Percentiles rank a stretch among this genome's conserved stretches.
phyloP scores from a whole-genome alignment of 768 basidiomycete species.

The Trametopsis cervina region DNA sequence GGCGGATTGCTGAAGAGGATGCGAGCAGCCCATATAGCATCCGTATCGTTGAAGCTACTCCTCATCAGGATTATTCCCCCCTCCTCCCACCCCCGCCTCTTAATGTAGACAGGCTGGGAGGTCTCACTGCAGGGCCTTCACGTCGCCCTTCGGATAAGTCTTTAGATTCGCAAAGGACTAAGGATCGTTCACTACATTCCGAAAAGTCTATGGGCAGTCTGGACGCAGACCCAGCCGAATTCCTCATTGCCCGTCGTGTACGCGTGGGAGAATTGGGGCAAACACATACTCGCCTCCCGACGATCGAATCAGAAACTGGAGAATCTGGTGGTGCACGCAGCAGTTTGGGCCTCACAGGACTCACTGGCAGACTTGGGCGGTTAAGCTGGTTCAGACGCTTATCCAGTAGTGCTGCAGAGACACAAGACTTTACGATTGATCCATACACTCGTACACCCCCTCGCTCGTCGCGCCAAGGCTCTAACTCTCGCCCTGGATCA shows the following conservation, averaged over 20 bases:
- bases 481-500: conserved; percentile 17
- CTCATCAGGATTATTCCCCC: conserved; percentile 24
- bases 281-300: conserved; percentile 8
- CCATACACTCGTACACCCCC: conserved; percentile 23
- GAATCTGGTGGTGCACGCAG: conserved; percentile 20
- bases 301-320: conserved; percentile 8
- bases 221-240: conserved; percentile 30
- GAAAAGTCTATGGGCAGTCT: conserved; percentile 19
- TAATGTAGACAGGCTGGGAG: conserved; percentile 25
- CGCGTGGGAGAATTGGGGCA: conserved; percentile 26
- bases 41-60: conserved; percentile 19
- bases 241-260: conserved; percentile 45
- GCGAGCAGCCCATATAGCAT: conserved; percentile 16
- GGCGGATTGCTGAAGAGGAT: conserved; percentile 27
- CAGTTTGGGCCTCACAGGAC: conserved; percentile 39
- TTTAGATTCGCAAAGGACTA: conserved; percentile 23
- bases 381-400: conserved; percentile 53
- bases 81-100: conserved; percentile 34
- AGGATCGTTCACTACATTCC: conserved; percentile 27
- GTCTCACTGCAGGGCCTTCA: conserved; percentile 11
- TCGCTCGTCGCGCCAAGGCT: conserved; percentile 16
- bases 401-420: conserved; percentile 13
- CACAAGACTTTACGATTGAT: conserved; percentile 10
- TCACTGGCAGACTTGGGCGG: conserved; percentile 40
- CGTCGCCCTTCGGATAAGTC: conserved; percentile 9